Percentiles rank a stretch among this genome's conserved stretches.
Conservation (phyloP, 1,284 basidiomycete genomes). For the Vanrija sp. region DNA sequence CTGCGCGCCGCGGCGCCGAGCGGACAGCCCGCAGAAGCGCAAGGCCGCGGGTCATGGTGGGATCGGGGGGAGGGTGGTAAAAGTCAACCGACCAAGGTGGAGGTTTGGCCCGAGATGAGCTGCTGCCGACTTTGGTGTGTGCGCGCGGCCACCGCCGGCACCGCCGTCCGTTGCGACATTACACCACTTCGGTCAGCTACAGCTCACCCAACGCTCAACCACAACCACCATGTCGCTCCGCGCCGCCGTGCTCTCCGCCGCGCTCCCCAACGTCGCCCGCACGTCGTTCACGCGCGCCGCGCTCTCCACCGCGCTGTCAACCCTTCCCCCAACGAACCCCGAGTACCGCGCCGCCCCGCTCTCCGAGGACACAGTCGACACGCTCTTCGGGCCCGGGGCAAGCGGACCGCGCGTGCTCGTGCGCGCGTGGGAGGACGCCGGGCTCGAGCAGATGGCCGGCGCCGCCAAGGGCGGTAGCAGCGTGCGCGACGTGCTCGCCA, state of each 20-base stretch:
- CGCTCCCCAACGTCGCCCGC: constrained; percentile 29
- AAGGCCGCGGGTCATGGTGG: constrained; percentile 1
- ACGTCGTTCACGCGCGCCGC: constrained; percentile 41
- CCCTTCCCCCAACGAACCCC: constrained; percentile 11
- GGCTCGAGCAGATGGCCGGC: constrained; percentile 17
- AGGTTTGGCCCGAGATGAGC: neutral
- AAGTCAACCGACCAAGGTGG: neutral
- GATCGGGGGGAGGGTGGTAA: neutral
- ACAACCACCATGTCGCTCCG: constrained; percentile 32
- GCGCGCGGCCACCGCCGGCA: neutral
- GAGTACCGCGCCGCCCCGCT: neutral
- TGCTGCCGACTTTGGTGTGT: neutral
- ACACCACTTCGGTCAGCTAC: neutral
- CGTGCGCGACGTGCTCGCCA: constrained; percentile 17
- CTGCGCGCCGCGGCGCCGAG: neutral
- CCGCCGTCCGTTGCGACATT: neutral
- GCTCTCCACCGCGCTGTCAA: constrained; percentile 22
- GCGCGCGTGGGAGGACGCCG: constrained; percentile 31
- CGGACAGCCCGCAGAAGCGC: neutral
- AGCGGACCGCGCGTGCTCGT: constrained; percentile 29
- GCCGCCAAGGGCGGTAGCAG: neutral
- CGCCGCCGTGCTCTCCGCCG: constrained; percentile 26
- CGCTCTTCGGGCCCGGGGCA: constrained; percentile 32
- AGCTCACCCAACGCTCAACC: neutral
- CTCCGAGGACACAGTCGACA: constrained; percentile 30